These are phyloP conservation scores for Radiomyces spectabilis DNA, from an alignment of 192 early-diverging fungal genomes.

Conservation along the genomic window DNA sequence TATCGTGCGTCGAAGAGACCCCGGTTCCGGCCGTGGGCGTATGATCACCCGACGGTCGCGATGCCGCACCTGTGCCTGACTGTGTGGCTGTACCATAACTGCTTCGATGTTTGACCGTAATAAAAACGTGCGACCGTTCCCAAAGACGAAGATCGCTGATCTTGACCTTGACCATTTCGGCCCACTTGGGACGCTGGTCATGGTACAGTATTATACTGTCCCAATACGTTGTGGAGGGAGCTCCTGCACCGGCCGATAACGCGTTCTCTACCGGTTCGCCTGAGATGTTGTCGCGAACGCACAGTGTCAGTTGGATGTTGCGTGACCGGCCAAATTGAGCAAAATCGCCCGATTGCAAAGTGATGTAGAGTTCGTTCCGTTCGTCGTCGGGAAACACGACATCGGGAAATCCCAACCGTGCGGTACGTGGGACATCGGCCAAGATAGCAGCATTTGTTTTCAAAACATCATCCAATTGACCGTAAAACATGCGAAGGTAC, in stretches of 20 bases:
- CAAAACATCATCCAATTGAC: conserved; percentile 27
- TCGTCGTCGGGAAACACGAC: conserved; percentile 42
- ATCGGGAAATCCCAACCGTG: conserved; percentile 53
- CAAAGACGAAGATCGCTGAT: conserved; percentile 39
- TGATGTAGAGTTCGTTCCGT: conserved; percentile 57
- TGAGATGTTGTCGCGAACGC: conserved; percentile 41
- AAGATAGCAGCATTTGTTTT: conserved; percentile 34
- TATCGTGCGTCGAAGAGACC: conserved; percentile 16
- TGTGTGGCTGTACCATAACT: neutral
- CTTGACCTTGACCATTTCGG: conserved; percentile 56
- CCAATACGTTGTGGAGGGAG: conserved; percentile 26
- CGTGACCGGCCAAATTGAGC: conserved; percentile 31
- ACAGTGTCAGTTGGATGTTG: conserved; percentile 55
- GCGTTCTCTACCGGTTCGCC: conserved; percentile 48
- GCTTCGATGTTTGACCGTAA: conserved; percentile 49
- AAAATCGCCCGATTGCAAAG: conserved; percentile 51
- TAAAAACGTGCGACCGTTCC: conserved; percentile 51
- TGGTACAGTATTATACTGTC: conserved; percentile 60
- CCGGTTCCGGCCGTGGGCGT: conserved; percentile 9
- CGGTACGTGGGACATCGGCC: conserved; percentile 36
- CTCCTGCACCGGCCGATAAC: conserved; percentile 38
- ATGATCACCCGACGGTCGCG: neutral
- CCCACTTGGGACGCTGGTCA: conserved; percentile 49
- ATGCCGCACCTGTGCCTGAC: neutral
- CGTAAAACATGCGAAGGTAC: conserved; percentile 36